Percentiles rank a stretch among this genome's conserved stretches.
phyloP scores from a whole-genome alignment of 306 rosid species.

The Cotoneaster glaucophyllus region DNA sequence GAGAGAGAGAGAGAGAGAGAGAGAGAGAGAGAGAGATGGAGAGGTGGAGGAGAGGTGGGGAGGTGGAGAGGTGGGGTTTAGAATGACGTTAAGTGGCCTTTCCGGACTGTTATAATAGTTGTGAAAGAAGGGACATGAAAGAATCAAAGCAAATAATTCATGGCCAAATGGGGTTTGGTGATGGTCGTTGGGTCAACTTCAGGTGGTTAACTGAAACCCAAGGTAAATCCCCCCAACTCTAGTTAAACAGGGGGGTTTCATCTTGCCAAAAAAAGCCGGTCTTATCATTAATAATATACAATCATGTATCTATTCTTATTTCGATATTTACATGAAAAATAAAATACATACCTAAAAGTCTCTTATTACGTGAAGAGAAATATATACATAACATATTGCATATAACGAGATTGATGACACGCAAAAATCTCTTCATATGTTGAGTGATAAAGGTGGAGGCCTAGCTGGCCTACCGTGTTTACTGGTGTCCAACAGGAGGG shows the following conservation, averaged over 20 bases:
- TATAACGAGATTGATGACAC: too few species aligned
- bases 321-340: too few species aligned
- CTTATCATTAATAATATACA: too few species aligned
- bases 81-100: slow-evolving; percentile 2
- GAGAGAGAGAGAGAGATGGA: not conserved
- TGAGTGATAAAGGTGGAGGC: not conserved
- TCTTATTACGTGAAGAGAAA: too few species aligned
- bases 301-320: too few species aligned
- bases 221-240: slow-evolving; percentile 7
- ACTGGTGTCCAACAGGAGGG: slow-evolving; percentile 15
- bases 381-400: too few species aligned
- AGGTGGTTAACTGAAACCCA: slow-evolving; percentile 43
- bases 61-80: not conserved
- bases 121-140: slow-evolving; percentile 16
- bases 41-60: too few species aligned
- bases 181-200: slow-evolving; percentile 43
- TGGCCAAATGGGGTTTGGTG: slow-evolving; percentile 16
- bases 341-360: too few species aligned
- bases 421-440: not conserved
- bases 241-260: not conserved
- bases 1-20: not conserved
- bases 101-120: slow-evolving; percentile 23
- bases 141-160: slow-evolving; percentile 1
- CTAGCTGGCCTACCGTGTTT: slow-evolving; percentile 2
- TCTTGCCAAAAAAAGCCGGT: too few species aligned